Conservation (phyloP, 108 stramenopile species). For the Cyclotella choctawhatcheeana region DNA sequence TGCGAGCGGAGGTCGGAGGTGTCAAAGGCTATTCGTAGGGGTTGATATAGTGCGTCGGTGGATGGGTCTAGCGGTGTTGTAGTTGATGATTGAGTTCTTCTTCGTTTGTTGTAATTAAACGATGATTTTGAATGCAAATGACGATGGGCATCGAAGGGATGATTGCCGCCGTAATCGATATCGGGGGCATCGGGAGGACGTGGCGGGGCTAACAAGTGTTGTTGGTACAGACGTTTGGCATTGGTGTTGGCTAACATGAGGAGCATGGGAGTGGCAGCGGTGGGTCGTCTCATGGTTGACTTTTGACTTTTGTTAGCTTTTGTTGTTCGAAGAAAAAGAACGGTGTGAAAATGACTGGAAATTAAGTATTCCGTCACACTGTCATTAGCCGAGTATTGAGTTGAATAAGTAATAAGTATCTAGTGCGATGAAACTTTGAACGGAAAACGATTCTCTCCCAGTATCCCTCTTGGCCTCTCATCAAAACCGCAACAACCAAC, state of each 20-base stretch:
- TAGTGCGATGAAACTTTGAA: too few species aligned
- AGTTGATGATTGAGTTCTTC: too few species aligned
- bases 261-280: background rate
- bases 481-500: too few species aligned
- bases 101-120: background rate
- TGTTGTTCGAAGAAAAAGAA: too few species aligned
- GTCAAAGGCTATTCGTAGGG: slow-evolving; percentile 49
- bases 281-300: background rate
- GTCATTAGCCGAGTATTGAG: too few species aligned
- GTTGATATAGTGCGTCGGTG: slow-evolving; percentile 38
- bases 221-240: background rate
- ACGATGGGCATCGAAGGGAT: slow-evolving; percentile 42
- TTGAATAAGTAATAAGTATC: too few species aligned
- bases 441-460: too few species aligned
- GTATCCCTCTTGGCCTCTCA: too few species aligned
- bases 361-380: too few species aligned
- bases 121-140: background rate
- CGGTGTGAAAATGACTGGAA: too few species aligned
- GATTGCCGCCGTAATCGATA: slow-evolving; percentile 44
- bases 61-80: slow-evolving; percentile 24
- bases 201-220: slow-evolving; percentile 29
- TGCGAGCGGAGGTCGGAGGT: slow-evolving; percentile 15
- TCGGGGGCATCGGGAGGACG: slow-evolving; percentile 31
- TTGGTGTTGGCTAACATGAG: background rate
- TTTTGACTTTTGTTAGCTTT: too few species aligned